Percentiles rank a stretch among this genome's conserved stretches.
These are phyloP conservation scores for Lentithecium fluviatile DNA, from an alignment of 495 filamentous ascomycete species.

Conservation along the genomic window DNA sequence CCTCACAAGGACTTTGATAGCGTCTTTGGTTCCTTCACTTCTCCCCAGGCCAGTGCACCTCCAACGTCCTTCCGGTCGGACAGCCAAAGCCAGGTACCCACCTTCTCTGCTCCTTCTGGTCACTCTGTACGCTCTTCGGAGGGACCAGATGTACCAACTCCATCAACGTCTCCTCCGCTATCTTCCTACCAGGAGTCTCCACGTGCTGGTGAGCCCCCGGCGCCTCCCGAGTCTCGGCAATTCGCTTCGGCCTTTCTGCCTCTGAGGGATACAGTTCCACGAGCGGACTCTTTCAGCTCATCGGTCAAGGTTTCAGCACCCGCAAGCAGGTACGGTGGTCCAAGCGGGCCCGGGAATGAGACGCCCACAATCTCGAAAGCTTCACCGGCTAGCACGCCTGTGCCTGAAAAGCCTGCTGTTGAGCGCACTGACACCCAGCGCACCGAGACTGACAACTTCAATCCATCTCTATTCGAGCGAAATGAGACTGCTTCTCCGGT, in stretches of 20 bases:
- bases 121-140: slow-evolving; percentile 54
- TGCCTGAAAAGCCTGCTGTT: slow-evolving; percentile 45
- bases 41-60: slow-evolving; percentile 40
- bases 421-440: slow-evolving; percentile 41
- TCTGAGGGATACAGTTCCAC: slow-evolving; percentile 53
- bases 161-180: slow-evolving; percentile 60
- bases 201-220: slow-evolving; percentile 53
- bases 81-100: slow-evolving; percentile 43
- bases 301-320: slow-evolving; percentile 82
- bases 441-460: slow-evolving; percentile 29
- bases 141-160: slow-evolving; percentile 51
- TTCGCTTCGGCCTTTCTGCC: slow-evolving; percentile 70
- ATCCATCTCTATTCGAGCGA: slow-evolving; percentile 28
- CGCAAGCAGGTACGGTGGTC: slow-evolving; percentile 65
- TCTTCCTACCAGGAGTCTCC: slow-evolving; percentile 56
- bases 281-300: slow-evolving; percentile 67
- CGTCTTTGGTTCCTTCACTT: slow-evolving; percentile 74
- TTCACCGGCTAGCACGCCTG: slow-evolving; percentile 47
- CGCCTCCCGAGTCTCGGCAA: slow-evolving; percentile 67
- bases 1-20: slow-evolving; percentile 77
- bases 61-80: slow-evolving; percentile 68
- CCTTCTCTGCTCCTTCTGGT: slow-evolving; percentile 47
- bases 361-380: slow-evolving; percentile 53
- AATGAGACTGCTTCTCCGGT: slow-evolving; percentile 37
- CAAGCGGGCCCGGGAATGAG: slow-evolving; percentile 57